These are phyloP conservation scores for Spergularia azorica DNA, from an alignment of 179 eudicot species.

Conservation along the genomic window DNA sequence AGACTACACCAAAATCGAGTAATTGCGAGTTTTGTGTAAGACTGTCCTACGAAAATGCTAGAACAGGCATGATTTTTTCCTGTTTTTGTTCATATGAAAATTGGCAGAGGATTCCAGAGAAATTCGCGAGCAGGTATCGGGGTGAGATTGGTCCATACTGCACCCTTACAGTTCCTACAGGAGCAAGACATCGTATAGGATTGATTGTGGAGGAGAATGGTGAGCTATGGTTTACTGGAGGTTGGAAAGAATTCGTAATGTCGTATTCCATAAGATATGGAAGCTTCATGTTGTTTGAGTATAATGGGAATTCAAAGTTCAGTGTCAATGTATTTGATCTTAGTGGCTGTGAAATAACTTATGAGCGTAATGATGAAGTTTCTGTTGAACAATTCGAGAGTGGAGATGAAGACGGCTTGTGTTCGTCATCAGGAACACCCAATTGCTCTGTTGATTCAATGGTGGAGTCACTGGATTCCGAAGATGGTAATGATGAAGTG, in stretches of 20 bases:
- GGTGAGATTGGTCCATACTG: neutral
- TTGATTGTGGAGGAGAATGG: neutral
- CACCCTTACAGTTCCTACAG: neutral
- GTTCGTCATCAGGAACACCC: too few relatives aligned
- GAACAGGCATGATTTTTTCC: neutral
- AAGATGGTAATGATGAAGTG: slow-evolving; percentile 8
- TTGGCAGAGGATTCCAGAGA: slow-evolving; percentile 21
- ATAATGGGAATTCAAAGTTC: slow-evolving; percentile 7
- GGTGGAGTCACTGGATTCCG: too few relatives aligned
- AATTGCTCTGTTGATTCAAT: neutral
- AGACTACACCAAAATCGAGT: too few relatives aligned
- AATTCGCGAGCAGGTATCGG: neutral
- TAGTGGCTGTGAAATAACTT: slow-evolving; percentile 12
- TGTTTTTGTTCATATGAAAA: neutral
- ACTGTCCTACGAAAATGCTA: too few relatives aligned
- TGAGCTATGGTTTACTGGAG: slow-evolving; percentile 14
- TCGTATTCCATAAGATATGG: slow-evolving; percentile 5
- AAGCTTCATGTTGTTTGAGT: slow-evolving; percentile 8
- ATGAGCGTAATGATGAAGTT: neutral
- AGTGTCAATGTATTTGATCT: slow-evolving; percentile 12
- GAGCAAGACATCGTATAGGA: slow-evolving; percentile 22
- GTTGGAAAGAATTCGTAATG: slow-evolving; percentile 10
- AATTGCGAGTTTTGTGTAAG: too few relatives aligned
- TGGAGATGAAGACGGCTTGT: slow-evolving; percentile 11
- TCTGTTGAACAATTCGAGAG: neutral